Conservation (phyloP, 805 yeast genomes). For the Ogataea paraovalis region DNA sequence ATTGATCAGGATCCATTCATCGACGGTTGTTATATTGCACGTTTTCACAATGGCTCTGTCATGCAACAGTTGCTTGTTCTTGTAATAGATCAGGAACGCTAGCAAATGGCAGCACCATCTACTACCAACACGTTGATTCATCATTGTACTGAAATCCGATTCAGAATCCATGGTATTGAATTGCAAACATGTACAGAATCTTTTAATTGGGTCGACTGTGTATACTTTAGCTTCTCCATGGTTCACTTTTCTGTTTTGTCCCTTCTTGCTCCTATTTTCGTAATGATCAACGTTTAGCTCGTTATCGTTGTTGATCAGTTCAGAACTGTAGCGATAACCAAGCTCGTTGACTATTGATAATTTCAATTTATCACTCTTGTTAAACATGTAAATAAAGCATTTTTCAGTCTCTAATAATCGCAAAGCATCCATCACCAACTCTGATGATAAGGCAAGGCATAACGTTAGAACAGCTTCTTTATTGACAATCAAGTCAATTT, state of each 20-base stretch:
- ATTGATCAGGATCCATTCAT: neutral
- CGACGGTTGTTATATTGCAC: neutral
- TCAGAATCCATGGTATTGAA: neutral
- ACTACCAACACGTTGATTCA: too few species aligned
- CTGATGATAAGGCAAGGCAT: constrained; percentile 8
- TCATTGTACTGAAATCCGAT: too few species aligned
- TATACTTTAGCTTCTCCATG: neutral
- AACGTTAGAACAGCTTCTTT: constrained; percentile 15
- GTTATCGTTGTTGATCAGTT: neutral
- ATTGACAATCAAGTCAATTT: constrained; percentile 6
- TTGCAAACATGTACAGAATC: constrained; percentile 13
- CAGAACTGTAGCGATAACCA: neutral
- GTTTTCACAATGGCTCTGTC: neutral
- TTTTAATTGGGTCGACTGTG: constrained; percentile 7
- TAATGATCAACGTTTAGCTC: neutral
- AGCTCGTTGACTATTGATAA: neutral
- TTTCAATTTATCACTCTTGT: neutral
- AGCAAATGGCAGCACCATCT: constrained; percentile 6
- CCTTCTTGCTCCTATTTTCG: neutral
- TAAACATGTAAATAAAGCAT: neutral
- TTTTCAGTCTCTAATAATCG: neutral
- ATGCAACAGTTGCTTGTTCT: neutral
- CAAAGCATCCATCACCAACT: neutral
- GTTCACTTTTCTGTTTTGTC: neutral
- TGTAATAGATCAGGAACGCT: neutral